Evolutionary conservation across 2,329 filamentous ascomycete genomes (phyloP).

Genomic region (Colletotrichum gigasporum): DNA sequence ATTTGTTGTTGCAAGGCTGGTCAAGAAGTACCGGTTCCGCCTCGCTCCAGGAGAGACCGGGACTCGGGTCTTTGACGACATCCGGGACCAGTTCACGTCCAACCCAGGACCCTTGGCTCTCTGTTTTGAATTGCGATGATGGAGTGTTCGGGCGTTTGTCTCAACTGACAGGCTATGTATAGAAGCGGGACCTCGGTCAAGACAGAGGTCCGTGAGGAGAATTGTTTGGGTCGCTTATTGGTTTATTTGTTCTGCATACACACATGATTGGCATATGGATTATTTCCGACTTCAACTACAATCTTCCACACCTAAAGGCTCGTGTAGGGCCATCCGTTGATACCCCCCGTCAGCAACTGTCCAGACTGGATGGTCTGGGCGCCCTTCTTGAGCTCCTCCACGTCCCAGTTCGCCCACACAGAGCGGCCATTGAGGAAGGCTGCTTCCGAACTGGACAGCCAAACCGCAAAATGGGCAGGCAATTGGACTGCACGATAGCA

Average conservation of each 20-base stretch:
- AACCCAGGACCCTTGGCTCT: constrained; percentile 28
- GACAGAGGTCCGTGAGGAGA: background rate
- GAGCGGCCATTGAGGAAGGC: constrained; percentile 55
- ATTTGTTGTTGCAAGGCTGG: constrained; percentile 25
- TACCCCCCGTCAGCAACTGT: constrained; percentile 16
- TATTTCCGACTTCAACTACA: background rate
- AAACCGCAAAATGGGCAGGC: constrained; percentile 52
- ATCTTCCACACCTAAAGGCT: background rate
- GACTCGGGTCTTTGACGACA: constrained; percentile 25
- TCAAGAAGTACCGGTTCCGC: constrained; percentile 24
- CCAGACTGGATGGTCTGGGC: constrained; percentile 10
- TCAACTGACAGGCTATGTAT: too few relatives aligned
- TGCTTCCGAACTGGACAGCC: constrained; percentile 55
- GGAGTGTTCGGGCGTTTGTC: background rate
- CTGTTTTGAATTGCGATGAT: constrained; percentile 27
- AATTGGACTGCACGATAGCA: constrained; percentile 40
- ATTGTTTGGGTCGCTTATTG: background rate
- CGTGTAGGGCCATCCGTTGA: constrained; percentile 21
- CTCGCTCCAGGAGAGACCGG: constrained; percentile 27
- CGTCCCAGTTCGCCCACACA: constrained; percentile 61
- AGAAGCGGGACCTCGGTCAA: background rate
- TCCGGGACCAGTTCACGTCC: constrained; percentile 27
- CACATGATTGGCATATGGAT: background rate
- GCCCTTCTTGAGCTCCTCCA: constrained; percentile 53
- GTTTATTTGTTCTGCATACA: background rate